A percentile compares a stretch with the other conserved stretches of the same genome.
Evolutionary conservation across 2,329 filamentous ascomycete genomes (phyloP).

Genomic region (Colletotrichum musicola): DNA sequence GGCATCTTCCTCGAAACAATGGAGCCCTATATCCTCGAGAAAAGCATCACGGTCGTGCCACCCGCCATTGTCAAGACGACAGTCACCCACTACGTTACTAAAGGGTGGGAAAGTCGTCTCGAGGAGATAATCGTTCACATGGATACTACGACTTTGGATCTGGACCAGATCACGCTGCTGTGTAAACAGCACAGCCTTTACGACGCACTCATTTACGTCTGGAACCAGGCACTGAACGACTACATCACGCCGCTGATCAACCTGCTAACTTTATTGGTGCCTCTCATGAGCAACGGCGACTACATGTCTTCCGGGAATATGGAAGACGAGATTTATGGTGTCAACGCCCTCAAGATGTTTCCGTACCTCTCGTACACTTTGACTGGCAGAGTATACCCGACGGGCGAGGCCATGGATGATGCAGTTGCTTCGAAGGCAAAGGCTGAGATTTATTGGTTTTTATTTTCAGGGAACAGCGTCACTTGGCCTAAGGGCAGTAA

Average conservation of each 20-base stretch:
- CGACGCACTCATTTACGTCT: constrained; percentile 95
- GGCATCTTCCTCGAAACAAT: constrained; percentile 88
- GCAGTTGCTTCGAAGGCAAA: constrained; percentile 82
- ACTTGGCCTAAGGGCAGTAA: constrained; percentile 78
- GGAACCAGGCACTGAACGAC: constrained; percentile 91
- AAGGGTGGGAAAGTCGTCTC: constrained; percentile 80
- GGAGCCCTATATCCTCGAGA: constrained; percentile 88
- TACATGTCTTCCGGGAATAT: constrained; percentile 65
- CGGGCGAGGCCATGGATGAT: constrained; percentile 80
- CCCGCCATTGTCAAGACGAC: constrained; percentile 88
- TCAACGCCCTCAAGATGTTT: constrained; percentile 90
- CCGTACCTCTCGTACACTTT: constrained; percentile 93
- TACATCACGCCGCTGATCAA: constrained; percentile 93
- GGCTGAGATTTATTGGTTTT: constrained; percentile 89
- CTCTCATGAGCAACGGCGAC: constrained; percentile 68
- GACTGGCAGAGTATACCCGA: constrained; percentile 92
- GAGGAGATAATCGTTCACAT: constrained; percentile 97
- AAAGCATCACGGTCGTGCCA: constrained; percentile 79
- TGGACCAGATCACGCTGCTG: constrained; percentile 90
- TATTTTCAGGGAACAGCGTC: constrained; percentile 87
- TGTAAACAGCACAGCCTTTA: constrained; percentile 95
- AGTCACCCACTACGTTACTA: constrained; percentile 82
- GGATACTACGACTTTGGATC: constrained; percentile 89
- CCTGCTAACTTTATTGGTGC: constrained; percentile 77
- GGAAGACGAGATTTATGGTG: constrained; percentile 71